Evolutionary conservation across 2,329 filamentous ascomycete genomes (phyloP), one percentile per base, ranked within the genome.

Genomic region (Fusarium buxicola): DNA sequence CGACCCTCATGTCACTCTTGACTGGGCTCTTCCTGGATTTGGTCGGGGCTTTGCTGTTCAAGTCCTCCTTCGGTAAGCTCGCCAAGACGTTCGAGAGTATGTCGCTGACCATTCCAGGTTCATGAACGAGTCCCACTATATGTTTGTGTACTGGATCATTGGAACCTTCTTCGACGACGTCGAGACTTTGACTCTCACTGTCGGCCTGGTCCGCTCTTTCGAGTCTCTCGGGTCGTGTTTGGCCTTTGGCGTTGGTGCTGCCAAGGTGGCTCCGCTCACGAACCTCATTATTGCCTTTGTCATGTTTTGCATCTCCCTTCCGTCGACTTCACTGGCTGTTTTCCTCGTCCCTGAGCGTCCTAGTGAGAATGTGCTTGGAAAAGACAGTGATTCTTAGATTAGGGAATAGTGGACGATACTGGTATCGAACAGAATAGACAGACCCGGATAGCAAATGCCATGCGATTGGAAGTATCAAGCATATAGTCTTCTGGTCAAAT

Each of bases 81-180:
- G 8, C 4, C 10, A n/a, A 15, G 2, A 15, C 21, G 30, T 21
- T 30, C n/a, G 8, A 18, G 5, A 5, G 2, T 11, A 11, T 8
- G n/a, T 30, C 8, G 0, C 51, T 68, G 7, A 66, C 53, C 4
- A 15, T 1, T 7, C 0, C 1, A 75, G 71, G 9, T 82, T 84
- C 66, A 77, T 83, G 71, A 83, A 84, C 55, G 82, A 84, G 60
- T 80, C 78, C 0, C 78, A 83, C 38, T 80, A 80, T 63, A 83
- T 83, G 73, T 83, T 82, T 51, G 78, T 82, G 1, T 84, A 83
- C 69, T 84, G 81, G 80, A 69, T 82, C 12, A 73, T 84, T 2
- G 82, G 80, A 3, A 75, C 80, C 3, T 84, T 83, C 70, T 81
- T 82, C 56, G 75, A 82, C 55, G 81, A 84, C 44, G 71, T 84